These are phyloP conservation scores for Apiotrichum mycotoxinovorans DNA, from an alignment of 1,284 basidiomycete species.

Conservation along the genomic window DNA sequence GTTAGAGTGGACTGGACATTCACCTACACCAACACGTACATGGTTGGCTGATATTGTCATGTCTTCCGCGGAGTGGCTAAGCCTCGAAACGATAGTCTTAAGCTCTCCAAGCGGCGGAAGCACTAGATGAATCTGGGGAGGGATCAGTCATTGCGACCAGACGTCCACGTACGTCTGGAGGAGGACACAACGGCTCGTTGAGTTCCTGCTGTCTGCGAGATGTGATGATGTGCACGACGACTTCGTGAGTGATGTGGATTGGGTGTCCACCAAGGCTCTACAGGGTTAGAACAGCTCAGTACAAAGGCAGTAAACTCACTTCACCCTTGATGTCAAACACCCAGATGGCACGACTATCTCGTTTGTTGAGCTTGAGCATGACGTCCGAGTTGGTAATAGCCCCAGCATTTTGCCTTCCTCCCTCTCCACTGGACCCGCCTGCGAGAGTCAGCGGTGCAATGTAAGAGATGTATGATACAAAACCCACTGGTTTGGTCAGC, in stretches of 20 bases:
- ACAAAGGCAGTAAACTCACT: constrained; percentile 24
- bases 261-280: constrained; percentile 28
- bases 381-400: constrained; percentile 58
- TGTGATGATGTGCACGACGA: constrained; percentile 61
- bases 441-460: neutral
- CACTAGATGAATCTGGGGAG: constrained; percentile 72
- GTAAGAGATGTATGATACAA: neutral
- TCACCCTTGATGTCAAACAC: constrained; percentile 41
- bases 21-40: constrained; percentile 18
- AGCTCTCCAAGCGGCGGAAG: constrained; percentile 73
- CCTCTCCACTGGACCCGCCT: constrained; percentile 8
- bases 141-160: neutral
- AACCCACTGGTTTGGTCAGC: constrained; percentile 42
- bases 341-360: constrained; percentile 39
- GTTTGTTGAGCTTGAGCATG: constrained; percentile 63
- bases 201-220: constrained; percentile 67
- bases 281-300: neutral
- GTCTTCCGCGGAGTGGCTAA: constrained; percentile 69
- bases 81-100: constrained; percentile 70
- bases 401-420: constrained; percentile 5
- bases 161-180: constrained; percentile 66
- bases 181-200: constrained; percentile 78
- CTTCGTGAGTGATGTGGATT: constrained; percentile 48
- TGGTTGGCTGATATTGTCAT: constrained; percentile 57
- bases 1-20: constrained; percentile 7